These are phyloP conservation scores for Brassica balearica DNA, from an alignment of 441 rosid species.

Conservation along the genomic window DNA sequence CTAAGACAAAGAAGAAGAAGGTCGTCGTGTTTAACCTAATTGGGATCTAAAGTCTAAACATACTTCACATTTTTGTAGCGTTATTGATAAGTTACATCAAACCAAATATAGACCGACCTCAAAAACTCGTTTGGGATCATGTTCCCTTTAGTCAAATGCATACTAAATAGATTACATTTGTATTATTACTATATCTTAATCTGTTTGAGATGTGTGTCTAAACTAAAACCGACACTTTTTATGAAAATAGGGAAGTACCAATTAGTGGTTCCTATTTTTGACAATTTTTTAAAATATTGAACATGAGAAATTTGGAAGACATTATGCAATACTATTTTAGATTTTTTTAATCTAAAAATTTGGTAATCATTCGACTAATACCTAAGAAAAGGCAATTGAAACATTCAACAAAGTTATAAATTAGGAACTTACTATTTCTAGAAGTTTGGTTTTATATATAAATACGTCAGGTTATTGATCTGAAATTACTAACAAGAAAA, in stretches of 20 bases:
- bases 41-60: slow-evolving; percentile 24
- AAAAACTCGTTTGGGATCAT: not conserved
- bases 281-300: not conserved
- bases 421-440: slow-evolving; percentile 30
- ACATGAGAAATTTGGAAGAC: not conserved
- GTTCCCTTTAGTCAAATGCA: not conserved
- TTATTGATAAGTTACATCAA: not conserved
- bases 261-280: not conserved
- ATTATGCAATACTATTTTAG: slow-evolving; percentile 14
- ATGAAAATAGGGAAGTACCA: not conserved
- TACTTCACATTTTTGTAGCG: slow-evolving; percentile 33
- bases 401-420: slow-evolving; percentile 22
- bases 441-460: slow-evolving; percentile 24
- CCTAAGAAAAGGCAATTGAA: slow-evolving; percentile 32
- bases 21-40: slow-evolving; percentile 44
- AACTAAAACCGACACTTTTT: not conserved
- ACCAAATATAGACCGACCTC: slow-evolving; percentile 27
- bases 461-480: not conserved
- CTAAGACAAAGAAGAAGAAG: slow-evolving; percentile 15
- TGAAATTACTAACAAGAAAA: not conserved
- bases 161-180: not conserved
- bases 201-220: not conserved
- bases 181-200: not conserved
- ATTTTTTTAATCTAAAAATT: slow-evolving; percentile 15
- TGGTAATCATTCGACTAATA: slow-evolving; percentile 13